A percentile compares a stretch with the other conserved stretches of the same genome.
These are phyloP conservation scores for Cryptococcus sp. DNA, from an alignment of 1,284 basidiomycete genomes.

Conservation along the genomic window DNA sequence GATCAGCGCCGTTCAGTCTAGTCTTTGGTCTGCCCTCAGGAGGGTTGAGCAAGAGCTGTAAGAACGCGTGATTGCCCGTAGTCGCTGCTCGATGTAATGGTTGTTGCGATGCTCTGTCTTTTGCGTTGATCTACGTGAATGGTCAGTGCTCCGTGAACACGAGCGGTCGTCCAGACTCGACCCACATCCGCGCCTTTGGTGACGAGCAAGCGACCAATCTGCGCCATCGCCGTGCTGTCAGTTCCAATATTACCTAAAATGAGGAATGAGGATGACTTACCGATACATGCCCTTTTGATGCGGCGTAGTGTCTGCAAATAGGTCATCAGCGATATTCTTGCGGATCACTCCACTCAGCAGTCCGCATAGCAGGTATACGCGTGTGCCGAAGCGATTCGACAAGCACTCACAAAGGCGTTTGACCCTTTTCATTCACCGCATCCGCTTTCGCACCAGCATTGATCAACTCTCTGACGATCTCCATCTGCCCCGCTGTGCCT, in stretches of 20 bases:
- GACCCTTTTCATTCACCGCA: conserved; percentile 77
- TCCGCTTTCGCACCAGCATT: conserved; percentile 83
- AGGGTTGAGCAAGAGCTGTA: conserved; percentile 73
- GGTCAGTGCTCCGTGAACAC: neutral
- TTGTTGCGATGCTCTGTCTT: conserved; percentile 84
- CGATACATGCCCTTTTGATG: conserved; percentile 85
- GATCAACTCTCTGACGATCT: conserved; percentile 74
- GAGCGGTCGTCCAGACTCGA: neutral
- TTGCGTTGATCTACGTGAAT: conserved; percentile 73
- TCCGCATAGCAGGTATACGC: neutral
- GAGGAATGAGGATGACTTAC: conserved; percentile 56
- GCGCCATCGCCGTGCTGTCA: conserved; percentile 35
- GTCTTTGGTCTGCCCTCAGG: conserved; percentile 73
- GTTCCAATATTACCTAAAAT: conserved; percentile 5
- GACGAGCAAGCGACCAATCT: conserved; percentile 86
- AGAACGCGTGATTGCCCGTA: conserved; percentile 83
- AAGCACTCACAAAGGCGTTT: conserved; percentile 74
- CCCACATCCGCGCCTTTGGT: conserved; percentile 80
- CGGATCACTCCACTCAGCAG: neutral
- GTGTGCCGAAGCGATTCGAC: too few relatives aligned
- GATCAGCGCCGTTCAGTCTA: conserved; percentile 80
- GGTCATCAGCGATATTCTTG: neutral
- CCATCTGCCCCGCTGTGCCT: conserved; percentile 63
- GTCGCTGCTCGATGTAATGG: conserved; percentile 93
- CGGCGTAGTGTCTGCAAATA: conserved; percentile 74